Base-by-base conservation (phyloP, 2,329 filamentous ascomycete genomes). In the Lachnellula cervina region DNA sequence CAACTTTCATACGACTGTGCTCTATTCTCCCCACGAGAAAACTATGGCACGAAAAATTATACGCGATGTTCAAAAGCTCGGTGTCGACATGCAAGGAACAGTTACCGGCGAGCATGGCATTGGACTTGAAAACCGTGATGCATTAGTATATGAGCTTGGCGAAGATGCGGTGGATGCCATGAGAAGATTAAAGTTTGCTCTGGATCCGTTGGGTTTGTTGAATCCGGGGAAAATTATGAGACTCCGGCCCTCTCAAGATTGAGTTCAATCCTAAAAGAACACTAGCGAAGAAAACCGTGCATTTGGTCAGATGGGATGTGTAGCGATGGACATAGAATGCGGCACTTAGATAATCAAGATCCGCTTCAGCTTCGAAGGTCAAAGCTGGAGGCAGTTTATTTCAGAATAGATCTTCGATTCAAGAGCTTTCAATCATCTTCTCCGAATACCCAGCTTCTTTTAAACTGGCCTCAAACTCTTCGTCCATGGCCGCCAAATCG, bases 31-130 rank as follows among this genome's bases (percentile, higher is more conserved):
- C n/a, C 78, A 78, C 25, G 78, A 90, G 56, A 79, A 83, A 4
- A 80, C 76, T 17, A 87, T 96, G 71, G 80, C 81, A 51, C 84
- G 78, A 37, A 87, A 86, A 59, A 89, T 94, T 2, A 87, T 92
- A 67, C 80, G 79, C 54, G 89, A 88, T 59, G 89, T 96, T 38
- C 83, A 92, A 66, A 86, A 89, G 62, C 96, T 96, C 90, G 92
- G 90, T 2, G 73, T 96, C 16, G 89, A 92, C 59, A 96, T 96
- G 91, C 91, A 96, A 58, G 90, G 91, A 1, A 96, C 91, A 2
- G 93, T 89, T 70, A 94, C 90, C 1, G 90, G 90, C 37, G 91
- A 96, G 71, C 90, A 96, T 70, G 87, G 88, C 1, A 80, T 96
- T 59, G 91, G 90, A 21, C 81, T 92, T 70, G 89, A 89, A 13